A percentile compares a stretch with the other conserved stretches of the same genome.
Conservation (phyloP, 1,139 yeast species). For the Blastobotrys capitulatus region DNA sequence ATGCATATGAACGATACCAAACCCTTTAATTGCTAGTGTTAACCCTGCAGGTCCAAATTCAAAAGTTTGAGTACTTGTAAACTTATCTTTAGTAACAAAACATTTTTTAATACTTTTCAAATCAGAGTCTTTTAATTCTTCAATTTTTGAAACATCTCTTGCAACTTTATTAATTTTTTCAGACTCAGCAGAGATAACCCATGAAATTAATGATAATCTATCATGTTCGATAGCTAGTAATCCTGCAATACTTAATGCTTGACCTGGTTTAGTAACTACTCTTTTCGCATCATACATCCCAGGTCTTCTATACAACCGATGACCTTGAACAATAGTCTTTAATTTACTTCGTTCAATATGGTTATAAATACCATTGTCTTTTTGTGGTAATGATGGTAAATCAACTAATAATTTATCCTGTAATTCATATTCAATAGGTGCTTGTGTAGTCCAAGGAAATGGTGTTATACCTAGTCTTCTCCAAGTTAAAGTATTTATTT, state of each 20-base stretch:
- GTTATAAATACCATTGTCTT: conserved; percentile 16
- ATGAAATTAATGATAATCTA: conserved; percentile 16
- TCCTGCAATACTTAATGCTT: conserved; percentile 28
- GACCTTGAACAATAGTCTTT: conserved; percentile 15
- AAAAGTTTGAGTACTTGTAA: neutral
- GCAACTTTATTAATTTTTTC: conserved; percentile 11
- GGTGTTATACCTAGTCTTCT: conserved; percentile 11
- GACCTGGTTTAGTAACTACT: conserved; percentile 21
- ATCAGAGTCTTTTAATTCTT: conserved; percentile 24
- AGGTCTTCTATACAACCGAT: conserved; percentile 9
- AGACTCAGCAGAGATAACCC: conserved; percentile 18
- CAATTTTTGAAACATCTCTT: conserved; percentile 27
- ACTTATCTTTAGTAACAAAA: neutral
- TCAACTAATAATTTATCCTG: conserved; percentile 20
- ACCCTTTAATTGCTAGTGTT: conserved; percentile 61
- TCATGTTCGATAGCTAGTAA: conserved; percentile 20
- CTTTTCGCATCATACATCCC: conserved; percentile 21
- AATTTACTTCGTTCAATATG: neutral
- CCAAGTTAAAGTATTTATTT: conserved; percentile 1
- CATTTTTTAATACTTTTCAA: neutral
- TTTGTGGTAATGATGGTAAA: conserved; percentile 24
- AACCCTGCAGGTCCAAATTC: conserved; percentile 42
- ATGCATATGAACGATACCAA: conserved; percentile 60
- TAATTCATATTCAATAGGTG: conserved; percentile 18
- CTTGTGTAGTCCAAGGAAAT: conserved; percentile 24